These are phyloP conservation scores for Dendrobium officinale DNA, from an alignment of 106 monocot species.

Conservation along the genomic window DNA sequence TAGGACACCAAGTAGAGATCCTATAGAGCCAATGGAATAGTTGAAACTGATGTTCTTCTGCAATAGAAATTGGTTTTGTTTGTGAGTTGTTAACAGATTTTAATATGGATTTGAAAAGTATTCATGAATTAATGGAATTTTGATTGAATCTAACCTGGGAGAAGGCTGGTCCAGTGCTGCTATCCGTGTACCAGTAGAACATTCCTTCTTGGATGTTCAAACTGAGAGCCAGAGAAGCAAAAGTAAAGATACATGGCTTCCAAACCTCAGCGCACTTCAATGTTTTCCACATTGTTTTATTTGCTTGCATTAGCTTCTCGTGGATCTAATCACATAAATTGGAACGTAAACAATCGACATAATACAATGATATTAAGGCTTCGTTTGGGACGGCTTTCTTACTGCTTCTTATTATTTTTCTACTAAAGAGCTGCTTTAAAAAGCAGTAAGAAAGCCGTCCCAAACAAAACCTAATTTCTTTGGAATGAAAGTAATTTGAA, in stretches of 20 bases:
- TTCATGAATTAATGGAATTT: background rate
- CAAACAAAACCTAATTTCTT: too few species aligned
- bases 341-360: too few species aligned
- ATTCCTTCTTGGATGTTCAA: conserved; percentile 60
- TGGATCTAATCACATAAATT: conserved; percentile 16
- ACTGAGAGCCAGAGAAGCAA: conserved; percentile 48
- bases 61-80: background rate
- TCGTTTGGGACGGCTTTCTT: too few species aligned
- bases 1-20: conserved; percentile 67
- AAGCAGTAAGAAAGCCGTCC: too few species aligned
- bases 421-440: too few species aligned
- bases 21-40: conserved; percentile 46
- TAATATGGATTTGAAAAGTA: background rate
- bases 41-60: conserved; percentile 49
- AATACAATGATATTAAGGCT: too few species aligned
- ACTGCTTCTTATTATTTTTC: too few species aligned
- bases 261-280: conserved; percentile 38
- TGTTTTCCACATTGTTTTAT: conserved; percentile 31
- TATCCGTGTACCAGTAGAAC: conserved; percentile 83
- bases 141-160: conserved; percentile 46
- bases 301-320: conserved; percentile 34
- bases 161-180: conserved; percentile 50
- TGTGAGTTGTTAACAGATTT: background rate
- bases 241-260: conserved; percentile 53
- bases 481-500: too few species aligned